Evolutionary conservation across 2,329 filamentous ascomycete genomes (phyloP).

Genomic region (Colletotrichum acutatum): DNA sequence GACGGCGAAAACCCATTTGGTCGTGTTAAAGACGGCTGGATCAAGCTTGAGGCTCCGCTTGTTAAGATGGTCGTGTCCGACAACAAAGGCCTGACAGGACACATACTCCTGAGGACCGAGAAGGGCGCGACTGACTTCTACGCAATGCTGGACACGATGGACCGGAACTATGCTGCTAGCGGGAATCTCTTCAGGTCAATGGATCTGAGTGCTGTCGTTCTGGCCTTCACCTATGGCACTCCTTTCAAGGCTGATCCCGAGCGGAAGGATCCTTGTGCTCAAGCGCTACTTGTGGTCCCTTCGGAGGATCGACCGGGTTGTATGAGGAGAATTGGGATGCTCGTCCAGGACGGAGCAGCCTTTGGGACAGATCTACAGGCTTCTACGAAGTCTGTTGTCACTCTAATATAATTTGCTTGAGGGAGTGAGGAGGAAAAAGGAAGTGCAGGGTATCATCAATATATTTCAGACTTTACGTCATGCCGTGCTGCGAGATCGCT

Average conservation of each 20-base stretch:
- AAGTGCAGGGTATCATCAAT: background rate
- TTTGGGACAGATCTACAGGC: background rate
- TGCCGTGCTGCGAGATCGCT: background rate
- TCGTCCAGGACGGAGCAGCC: background rate
- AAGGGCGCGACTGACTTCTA: background rate
- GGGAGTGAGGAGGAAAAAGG: background rate
- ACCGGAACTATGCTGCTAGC: background rate
- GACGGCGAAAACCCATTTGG: conserved; percentile 32
- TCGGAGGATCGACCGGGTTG: background rate
- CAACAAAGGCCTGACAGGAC: conserved; percentile 10
- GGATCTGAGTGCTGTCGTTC: conserved; percentile 2
- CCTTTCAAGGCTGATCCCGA: background rate
- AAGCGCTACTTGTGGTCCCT: conserved; percentile 2
- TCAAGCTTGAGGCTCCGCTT: conserved; percentile 27
- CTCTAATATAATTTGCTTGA: background rate
- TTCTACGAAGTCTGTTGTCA: background rate
- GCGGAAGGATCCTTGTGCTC: background rate
- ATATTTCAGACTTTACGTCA: background rate
- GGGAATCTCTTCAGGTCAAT: background rate
- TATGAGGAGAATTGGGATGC: conserved; percentile 11
- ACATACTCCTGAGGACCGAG: background rate
- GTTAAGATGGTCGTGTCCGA: conserved; percentile 13
- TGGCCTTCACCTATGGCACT: background rate
- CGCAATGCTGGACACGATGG: background rate
- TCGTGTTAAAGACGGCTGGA: conserved; percentile 21